Base-by-base conservation (phyloP, 352 stramenopile species). In the Albugo candida region DNA sequence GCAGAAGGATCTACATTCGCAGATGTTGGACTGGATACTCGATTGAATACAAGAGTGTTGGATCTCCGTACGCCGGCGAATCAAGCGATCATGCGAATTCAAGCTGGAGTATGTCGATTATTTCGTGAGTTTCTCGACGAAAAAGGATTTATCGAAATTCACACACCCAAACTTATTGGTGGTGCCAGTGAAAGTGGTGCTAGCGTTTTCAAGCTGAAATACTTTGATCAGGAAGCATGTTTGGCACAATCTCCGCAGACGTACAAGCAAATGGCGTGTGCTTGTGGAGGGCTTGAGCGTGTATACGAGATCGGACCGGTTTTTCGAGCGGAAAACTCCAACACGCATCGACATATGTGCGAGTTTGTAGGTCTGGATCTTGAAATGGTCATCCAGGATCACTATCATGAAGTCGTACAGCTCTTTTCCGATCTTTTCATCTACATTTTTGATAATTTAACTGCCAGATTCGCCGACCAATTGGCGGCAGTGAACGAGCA, bases 331-430 rank as follows among this genome's bases (percentile, higher is more conserved):
- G 96, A 99, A 69, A 98, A 99, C 68, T 97, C 81, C 45, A 97
- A 98, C 68, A 99, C 96, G 36, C 78, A 96, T 59, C 81, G 96
- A 56, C 96, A 99, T 73, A 91, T 99, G 68, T 99, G 94, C 70
- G 96, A 99, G 71, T 99, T 99, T 64, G 97, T 95, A 55, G 96
- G 96, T 35, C 80, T 99, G 41, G 96, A 99, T 69, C 75, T 99
- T 41, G 96, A 99, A 67, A 99, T 99, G 95, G 84, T 84, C 38
- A 98, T 99, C 71, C 94, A 97, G 58, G 93, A 99, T 61, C 94
- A 99, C 81, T 99, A 99, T 70, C 91, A 98, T 59, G 96, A 99
- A 65, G 78, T 98, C 45, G 78, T 86, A 41, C 84, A 98, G 59
- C 70, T 99, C 11, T 97, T 99, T 56, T 95, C 81, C 56, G 93